Evolutionary conservation across 805 yeast species (phyloP), one percentile per base, ranked within the genome.

Genomic region (Starmerella floris): DNA sequence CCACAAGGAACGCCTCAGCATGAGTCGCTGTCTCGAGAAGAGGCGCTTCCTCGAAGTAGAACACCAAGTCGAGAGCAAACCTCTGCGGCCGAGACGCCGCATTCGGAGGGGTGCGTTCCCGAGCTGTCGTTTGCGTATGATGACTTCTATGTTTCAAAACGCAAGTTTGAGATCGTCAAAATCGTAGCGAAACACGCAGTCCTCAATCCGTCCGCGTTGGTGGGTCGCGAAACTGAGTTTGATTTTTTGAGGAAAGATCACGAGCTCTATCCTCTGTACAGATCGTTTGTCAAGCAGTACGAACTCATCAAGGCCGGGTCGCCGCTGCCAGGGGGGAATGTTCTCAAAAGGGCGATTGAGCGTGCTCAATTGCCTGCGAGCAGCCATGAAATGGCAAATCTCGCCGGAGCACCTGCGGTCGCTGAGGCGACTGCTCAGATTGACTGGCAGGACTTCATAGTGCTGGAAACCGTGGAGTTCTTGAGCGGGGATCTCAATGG

Each of bases 391-490:
- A 9, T 31, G 13, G 22, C 22, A 31, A 15, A 8, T 8, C 35
- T 8, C 10, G 8, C 35, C 10, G 11, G 11, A 15, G 11, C 30
- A 9, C 6, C 6, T 19, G 20, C n/a, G 38, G 6, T 6, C 4
- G 15, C 34, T 5, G 27, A 4, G n/a, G 15, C 6, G 15, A 8
- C 19, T 6, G 27, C 5, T 16, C 27, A 13, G 11, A 16, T 16
- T 10, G 85, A 87, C 61, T 88, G 98, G 98, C 77, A 77, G 43
- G 83, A 81, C 48, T 88, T 87, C 56, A 66, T 69, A 2, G 66
- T 83, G 16, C 79, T 83, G 6, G 83, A 77, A 39, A 74, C 78
- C 2, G 66, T 85, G 13, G 75, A 69, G 38, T 79, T 84, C 50
- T 73, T 44, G 36, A 33, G 34, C 30, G 42, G 46, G 5, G 50